Evolutionary conservation across 306 rosid genomes (phyloP), one percentile per base, ranked within the genome.

Genomic region (Acmispon strigosus): DNA sequence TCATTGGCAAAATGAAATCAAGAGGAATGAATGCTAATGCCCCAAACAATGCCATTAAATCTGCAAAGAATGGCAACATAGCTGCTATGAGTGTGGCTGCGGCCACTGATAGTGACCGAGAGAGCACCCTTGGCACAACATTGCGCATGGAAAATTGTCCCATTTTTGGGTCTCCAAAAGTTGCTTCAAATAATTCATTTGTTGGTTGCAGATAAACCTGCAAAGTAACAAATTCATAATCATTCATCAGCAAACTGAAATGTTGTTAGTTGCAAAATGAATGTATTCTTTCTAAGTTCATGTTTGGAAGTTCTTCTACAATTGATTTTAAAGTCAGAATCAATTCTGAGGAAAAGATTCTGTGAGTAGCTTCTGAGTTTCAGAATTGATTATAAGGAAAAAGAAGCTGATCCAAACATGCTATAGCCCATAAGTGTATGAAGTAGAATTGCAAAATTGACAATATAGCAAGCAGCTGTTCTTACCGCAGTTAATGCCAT

Each of bases 61-160:
- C 98, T 10, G 90, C 80, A 75, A 92, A 88, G 85, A 92, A 90
- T 47, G 98, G 96, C 27, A 92, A 32, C 98, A 92, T 90, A 8
- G 98, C 86, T 22, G 96, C 96, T 2, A 90, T 72, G 8, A 66
- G 6, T 4, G 96, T 86, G 2, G 86, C 96, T 29, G 70, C 63
- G 2, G 88, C 75, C 22, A 92, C 96, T 2, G 96, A 66, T 2
- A 84, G 27, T 22, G 98, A 90, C 69, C 96, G 81, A 18, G 57
- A 60, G 5, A 85, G 57, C 78, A 90, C 62, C 71, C 98, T 84
- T 3, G 96, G 92, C 50, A 85, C 81, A 6, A 90, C 77, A 20
- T 92, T 90, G 0, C 91, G 81, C 2, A 27, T 1, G 0, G 96
- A 90, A 72, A 83, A 92, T 49, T 92, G 87, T 37, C 73, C 81